phyloP scores from a whole-genome alignment of 2,329 filamentous ascomycete genomes.

The Neopestalotiopsis clavispora region DNA sequence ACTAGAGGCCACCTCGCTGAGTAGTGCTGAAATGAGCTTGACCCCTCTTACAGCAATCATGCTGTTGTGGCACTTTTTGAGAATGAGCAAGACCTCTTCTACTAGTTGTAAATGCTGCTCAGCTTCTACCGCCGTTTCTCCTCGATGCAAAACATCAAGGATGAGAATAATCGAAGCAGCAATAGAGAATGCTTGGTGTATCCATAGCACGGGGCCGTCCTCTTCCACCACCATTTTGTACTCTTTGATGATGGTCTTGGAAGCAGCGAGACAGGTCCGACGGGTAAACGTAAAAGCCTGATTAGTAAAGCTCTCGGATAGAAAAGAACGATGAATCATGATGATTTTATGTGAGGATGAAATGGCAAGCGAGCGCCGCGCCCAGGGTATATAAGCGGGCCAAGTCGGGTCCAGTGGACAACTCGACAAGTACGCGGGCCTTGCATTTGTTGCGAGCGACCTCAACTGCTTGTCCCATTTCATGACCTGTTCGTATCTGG shows the following conservation, averaged over 20 bases:
- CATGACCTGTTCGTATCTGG: slow-evolving; percentile 42
- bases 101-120: slow-evolving; percentile 37
- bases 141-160: slow-evolving; percentile 35
- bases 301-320: slow-evolving; percentile 39
- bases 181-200: slow-evolving; percentile 34
- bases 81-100: slow-evolving; percentile 36
- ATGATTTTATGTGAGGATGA: slow-evolving; percentile 45
- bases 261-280: slow-evolving; percentile 41
- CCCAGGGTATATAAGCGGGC: slow-evolving; percentile 33
- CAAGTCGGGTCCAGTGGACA: slow-evolving; percentile 33
- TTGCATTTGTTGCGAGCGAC: slow-evolving; percentile 36
- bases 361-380: slow-evolving; percentile 38
- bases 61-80: slow-evolving; percentile 39
- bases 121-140: slow-evolving; percentile 29
- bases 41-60: slow-evolving; percentile 43
- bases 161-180: slow-evolving; percentile 35
- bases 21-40: slow-evolving; percentile 39
- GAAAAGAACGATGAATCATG: slow-evolving; percentile 44
- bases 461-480: slow-evolving; percentile 39
- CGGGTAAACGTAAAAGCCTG: slow-evolving; percentile 35
- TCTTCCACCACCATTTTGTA: slow-evolving; percentile 26
- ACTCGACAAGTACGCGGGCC: slow-evolving; percentile 31
- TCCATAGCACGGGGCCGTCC: slow-evolving; percentile 31
- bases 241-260: slow-evolving; percentile 43
- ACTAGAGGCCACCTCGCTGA: slow-evolving; percentile 20